Evolutionary conservation across 2,329 filamentous ascomycete species (phyloP), one percentile per base, ranked within the genome.

Genomic region (Ambrosiella xylebori): DNA sequence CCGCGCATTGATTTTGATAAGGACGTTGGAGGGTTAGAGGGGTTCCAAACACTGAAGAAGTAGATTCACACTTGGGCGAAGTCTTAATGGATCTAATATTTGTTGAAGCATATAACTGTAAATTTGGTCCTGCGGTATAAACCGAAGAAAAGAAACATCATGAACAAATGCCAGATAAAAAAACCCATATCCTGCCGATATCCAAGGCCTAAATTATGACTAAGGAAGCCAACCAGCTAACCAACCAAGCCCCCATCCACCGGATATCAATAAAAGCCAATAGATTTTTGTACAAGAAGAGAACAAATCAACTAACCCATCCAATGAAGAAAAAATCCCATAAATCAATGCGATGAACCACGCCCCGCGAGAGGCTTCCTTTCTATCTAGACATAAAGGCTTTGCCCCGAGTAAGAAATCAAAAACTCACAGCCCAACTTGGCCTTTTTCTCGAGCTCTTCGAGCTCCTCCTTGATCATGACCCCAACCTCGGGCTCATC

Each of bases 381-480:
- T n/a, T 41, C n/a, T 36, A 39, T 53, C 51, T 65, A 81, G 13
- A 81, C 67, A 60, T 73, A 73, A 54, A 80, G 70, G 59, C 74
- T 77, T 68, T 85, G 79, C 2, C 87, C 87, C 54, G 77, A 73
- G 63, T 74, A 73, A 11, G 86, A 84, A 52, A 95, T 74, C 39
- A 85, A 71, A 69, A 94, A 96, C 63, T 86, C 80, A 67, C 88
- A 94, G 0, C 90, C 91, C 53, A 95, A 69, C 51, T 77, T 76
- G 7, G 73, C 76, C 11, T 80, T 78, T 57, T 74, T 70, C 61
- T 90, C 87, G 60, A 87, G 75, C 35, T 80, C 79, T 15, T 71
- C 67, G 54, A 97, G 69, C 67, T 96, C 81, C 61, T 73, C 66
- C 19, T 93, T 65, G 40, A 97, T 95, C 1, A 71, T 76, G 2